A percentile compares a stretch with the other conserved stretches of the same genome.
Evolutionary conservation across 441 rosid species (phyloP).

Genomic region (Arabidopsis lyrata): DNA sequence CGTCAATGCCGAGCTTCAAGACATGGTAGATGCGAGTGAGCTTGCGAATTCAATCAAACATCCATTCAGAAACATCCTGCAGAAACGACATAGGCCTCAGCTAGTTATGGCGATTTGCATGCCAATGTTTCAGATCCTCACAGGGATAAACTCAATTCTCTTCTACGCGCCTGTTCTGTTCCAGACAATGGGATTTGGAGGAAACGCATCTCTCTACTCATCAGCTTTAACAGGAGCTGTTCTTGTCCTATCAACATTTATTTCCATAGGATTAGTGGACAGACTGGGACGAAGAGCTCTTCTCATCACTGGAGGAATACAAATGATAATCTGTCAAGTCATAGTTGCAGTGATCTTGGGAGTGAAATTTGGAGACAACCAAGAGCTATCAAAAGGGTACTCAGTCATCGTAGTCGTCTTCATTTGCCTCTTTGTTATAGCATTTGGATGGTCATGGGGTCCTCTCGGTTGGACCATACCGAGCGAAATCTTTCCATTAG

Average conservation of each 20-base stretch:
- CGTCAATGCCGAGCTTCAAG: slow-evolving; percentile 81
- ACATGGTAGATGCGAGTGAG: slow-evolving; percentile 83
- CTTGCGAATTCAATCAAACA: slow-evolving; percentile 80
- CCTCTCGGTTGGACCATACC: slow-evolving; percentile 94
- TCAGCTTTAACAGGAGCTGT: slow-evolving; percentile 93
- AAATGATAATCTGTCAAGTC: slow-evolving; percentile 79
- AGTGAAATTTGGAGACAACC: slow-evolving; percentile 62
- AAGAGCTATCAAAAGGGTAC: slow-evolving; percentile 67
- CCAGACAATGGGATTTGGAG: slow-evolving; percentile 81
- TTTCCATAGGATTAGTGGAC: slow-evolving; percentile 80
- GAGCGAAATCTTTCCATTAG: slow-evolving; percentile 86
- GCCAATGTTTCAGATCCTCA: slow-evolving; percentile 87
- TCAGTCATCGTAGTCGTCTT: slow-evolving; percentile 67
- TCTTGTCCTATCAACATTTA: slow-evolving; percentile 71
- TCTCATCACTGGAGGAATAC: slow-evolving; percentile 86
- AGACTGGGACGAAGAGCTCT: slow-evolving; percentile 72
- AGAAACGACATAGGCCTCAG: slow-evolving; percentile 76
- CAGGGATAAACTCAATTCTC: slow-evolving; percentile 92
- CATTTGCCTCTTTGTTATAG: slow-evolving; percentile 80
- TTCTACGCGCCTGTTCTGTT: slow-evolving; percentile 93
- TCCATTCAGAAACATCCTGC: slow-evolving; percentile 79
- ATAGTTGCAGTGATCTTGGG: slow-evolving; percentile 77
- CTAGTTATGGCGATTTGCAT: slow-evolving; percentile 78
- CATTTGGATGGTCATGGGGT: slow-evolving; percentile 98
- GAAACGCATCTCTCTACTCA: slow-evolving; percentile 79